Evolutionary conservation across 2,329 filamentous ascomycete species (phyloP), one percentile per base, ranked within the genome.

Genomic region (Lasiodiplodia sp.): DNA sequence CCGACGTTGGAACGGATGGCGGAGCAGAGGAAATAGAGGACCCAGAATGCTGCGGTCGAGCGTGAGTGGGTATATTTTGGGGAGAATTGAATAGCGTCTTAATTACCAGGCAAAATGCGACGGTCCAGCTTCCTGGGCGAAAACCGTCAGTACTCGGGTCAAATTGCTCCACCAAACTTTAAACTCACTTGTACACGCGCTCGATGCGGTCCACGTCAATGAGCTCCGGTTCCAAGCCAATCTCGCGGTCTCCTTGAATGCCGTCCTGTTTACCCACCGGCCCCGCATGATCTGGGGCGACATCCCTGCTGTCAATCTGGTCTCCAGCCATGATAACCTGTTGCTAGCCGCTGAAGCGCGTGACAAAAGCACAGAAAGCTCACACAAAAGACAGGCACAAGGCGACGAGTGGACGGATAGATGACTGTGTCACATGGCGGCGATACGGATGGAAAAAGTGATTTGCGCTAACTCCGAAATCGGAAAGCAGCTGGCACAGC

Each of bases 1-100:
- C 93, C 93, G 72, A 97, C 92, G 80, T 96, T 97, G 75, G 93
- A 96, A 65, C 93, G 90, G 75, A 97, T 96, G 70, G 93, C 94
- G 0, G 93, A 96, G 84, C 93, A 96, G 72, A 97, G 87, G 77
- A 97, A 97, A 82, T 97, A 97, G 18, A 97, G 86, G 18, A 91
- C 79, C 94, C 94, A 97, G 80, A 97, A 95, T 37, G 94, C 92
- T 86, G 70, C 25, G 44, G 49, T 66, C 5, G 28, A n/a, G 25
- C 47, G 67, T 68, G 53, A 44, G 21, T 69, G 25, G 10, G 14
- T 31, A 49, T 31, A 18, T 21, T 21, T n/a, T 7, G 6, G 47
- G 23, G 4, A 18, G 25, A 25, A 2, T 23, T 28, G 51, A 55
- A n/a, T 34, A 44, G 51, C 52, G 49, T 56, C 74, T n/a, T 12